A percentile compares a stretch with the other conserved stretches of the same genome.
These are phyloP conservation scores for Wickerhamiella occidentalis DNA, from an alignment of 805 yeast genomes.

Conservation along the genomic window DNA sequence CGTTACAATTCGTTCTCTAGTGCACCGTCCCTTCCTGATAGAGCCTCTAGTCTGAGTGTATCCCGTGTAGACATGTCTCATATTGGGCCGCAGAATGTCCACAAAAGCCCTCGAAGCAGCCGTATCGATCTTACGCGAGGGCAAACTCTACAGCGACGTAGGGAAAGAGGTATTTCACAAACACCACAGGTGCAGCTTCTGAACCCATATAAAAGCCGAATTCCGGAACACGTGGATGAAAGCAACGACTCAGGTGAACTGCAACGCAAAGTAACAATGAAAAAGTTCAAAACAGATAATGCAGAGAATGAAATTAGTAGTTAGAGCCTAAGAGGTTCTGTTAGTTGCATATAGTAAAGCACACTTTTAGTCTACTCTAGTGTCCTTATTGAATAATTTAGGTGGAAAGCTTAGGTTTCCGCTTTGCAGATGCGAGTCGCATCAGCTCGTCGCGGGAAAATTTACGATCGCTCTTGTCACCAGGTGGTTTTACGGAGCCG, in stretches of 20 bases:
- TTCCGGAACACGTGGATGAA: neutral
- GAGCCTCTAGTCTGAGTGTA: neutral
- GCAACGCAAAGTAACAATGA: neutral
- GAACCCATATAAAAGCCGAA: neutral
- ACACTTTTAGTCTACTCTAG: neutral
- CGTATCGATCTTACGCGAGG: neutral
- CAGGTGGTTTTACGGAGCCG: neutral
- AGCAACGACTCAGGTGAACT: neutral
- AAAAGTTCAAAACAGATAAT: neutral
- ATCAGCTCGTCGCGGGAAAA: constrained; percentile 7
- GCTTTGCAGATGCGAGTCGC: constrained; percentile 10
- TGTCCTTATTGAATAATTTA: neutral
- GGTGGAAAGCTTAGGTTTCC: neutral
- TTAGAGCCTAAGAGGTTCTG: too few species aligned
- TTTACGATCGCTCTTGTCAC: neutral
- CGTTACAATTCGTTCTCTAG: neutral
- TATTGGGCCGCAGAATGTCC: neutral
- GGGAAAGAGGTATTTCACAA: neutral
- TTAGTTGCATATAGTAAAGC: too few species aligned
- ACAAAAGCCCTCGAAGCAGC: neutral
- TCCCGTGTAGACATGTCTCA: neutral
- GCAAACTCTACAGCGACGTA: neutral
- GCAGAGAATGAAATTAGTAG: neutral
- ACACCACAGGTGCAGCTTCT: neutral
- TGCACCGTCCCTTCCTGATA: neutral